phyloP scores from a whole-genome alignment of 495 filamentous ascomycete species.

The Hypomontagnella submonticulosa region DNA sequence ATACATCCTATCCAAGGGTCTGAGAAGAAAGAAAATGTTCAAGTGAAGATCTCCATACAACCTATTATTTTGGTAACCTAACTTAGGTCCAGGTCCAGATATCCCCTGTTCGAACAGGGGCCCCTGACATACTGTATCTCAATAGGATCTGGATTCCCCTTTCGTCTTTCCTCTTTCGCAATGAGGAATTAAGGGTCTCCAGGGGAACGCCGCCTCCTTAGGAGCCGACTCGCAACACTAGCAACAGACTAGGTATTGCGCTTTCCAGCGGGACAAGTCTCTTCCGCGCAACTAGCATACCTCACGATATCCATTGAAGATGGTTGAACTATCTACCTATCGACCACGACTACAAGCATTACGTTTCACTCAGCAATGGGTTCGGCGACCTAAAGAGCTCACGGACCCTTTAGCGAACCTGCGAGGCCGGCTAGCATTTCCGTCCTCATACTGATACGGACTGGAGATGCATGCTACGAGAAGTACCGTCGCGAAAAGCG shows the following conservation, averaged over 20 bases:
- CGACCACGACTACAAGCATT: no score
- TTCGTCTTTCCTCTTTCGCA: slow-evolving; percentile 24
- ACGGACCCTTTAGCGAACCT: no score
- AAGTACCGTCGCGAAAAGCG: neutral
- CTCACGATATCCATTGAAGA: neutral
- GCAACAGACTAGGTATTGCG: neutral
- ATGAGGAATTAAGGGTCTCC: slow-evolving; percentile 20
- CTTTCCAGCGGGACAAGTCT: no score
- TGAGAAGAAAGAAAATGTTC: slow-evolving; percentile 2
- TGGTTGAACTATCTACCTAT: neutral
- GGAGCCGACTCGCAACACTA: neutral
- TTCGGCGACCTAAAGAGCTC: no score
- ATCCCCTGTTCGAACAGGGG: slow-evolving; percentile 14
- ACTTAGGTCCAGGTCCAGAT: slow-evolving; percentile 6
- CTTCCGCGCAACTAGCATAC: no score
- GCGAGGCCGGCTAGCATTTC: no score
- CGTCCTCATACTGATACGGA: no score
- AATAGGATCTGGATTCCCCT: slow-evolving; percentile 21
- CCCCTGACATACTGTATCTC: slow-evolving; percentile 21
- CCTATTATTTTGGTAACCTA: neutral
- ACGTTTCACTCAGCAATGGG: no score
- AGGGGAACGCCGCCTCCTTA: slow-evolving; percentile 13
- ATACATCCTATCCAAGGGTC: slow-evolving; percentile 11
- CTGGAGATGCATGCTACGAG: no score
- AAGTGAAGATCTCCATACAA: slow-evolving; percentile 4